These are phyloP conservation scores for Rugonectria rugulosa DNA, from an alignment of 2,329 filamentous ascomycete species.

Conservation along the genomic window DNA sequence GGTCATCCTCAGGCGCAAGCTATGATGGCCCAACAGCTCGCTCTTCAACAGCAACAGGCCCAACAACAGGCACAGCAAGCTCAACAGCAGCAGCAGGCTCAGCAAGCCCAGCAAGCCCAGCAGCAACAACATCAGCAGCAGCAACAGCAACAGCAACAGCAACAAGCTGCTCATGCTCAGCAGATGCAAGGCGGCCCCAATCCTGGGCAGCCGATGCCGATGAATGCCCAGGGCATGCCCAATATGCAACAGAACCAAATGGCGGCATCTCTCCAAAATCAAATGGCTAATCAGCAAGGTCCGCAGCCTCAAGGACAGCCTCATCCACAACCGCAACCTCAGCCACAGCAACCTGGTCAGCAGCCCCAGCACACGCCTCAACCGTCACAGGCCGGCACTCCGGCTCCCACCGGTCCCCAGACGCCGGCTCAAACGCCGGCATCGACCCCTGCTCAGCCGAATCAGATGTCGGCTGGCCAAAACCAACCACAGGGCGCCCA, in stretches of 20 bases:
- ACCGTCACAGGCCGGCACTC: constrained; percentile 51
- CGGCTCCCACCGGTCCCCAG: constrained; percentile 55
- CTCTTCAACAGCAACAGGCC: constrained; percentile 49
- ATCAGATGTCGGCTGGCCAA: constrained; percentile 42
- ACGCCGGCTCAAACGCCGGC: constrained; percentile 55
- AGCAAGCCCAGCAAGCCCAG: constrained; percentile 46
- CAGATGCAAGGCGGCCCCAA: constrained; percentile 52
- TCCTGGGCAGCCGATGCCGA: constrained; percentile 56
- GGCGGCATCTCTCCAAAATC: constrained; percentile 42
- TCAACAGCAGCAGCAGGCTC: constrained; percentile 43
- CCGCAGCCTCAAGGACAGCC: constrained; percentile 40
- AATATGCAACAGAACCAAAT: constrained; percentile 53
- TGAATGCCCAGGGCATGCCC: constrained; percentile 57
- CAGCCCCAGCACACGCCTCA: constrained; percentile 56
- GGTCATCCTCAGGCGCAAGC: constrained; percentile 43
- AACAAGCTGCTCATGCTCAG: constrained; percentile 47
- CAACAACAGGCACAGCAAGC: constrained; percentile 31
- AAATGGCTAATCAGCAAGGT: constrained; percentile 41
- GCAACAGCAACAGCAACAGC: constrained; percentile 45
- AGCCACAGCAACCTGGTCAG: constrained; percentile 49
- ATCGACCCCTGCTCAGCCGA: constrained; percentile 47
- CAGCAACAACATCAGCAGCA: constrained; percentile 41
- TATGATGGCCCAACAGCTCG: constrained; percentile 53
- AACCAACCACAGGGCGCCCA: constrained; percentile 45
- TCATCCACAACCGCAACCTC: constrained; percentile 32